A percentile compares a stretch with the other conserved stretches of the same genome.
Evolutionary conservation across 2,329 filamentous ascomycete genomes (phyloP).

Genomic region (Hypocrella siamensis): DNA sequence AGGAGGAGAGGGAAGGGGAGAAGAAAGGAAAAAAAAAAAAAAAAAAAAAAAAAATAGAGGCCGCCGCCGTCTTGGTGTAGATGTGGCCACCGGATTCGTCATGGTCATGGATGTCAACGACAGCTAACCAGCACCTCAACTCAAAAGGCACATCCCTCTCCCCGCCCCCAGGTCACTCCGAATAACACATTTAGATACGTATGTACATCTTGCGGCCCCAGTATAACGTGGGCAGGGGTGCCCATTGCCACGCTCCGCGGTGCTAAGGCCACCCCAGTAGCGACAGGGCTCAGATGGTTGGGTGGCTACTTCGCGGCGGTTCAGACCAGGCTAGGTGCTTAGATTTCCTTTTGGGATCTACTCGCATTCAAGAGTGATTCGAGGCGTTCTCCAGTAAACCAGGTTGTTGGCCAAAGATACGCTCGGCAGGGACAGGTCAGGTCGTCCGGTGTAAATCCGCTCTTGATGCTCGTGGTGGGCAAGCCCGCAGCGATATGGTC

Average conservation of each 20-base stretch:
- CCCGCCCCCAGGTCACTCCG: neutral
- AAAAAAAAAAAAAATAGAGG: slow-evolving; percentile 1
- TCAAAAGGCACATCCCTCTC: neutral
- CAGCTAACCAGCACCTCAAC: neutral
- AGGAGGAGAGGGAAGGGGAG: neutral
- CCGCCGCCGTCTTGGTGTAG: slow-evolving; percentile 1
- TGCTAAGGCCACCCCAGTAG: slow-evolving; percentile 7
- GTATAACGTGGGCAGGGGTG: slow-evolving; percentile 7
- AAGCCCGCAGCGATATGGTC: too few species aligned
- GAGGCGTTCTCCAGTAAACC: too few species aligned
- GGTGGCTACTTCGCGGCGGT: slow-evolving; percentile 5
- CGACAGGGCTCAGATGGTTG: slow-evolving; percentile 7
- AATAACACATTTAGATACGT: neutral
- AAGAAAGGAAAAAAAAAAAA: slow-evolving; percentile 1
- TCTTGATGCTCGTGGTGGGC: too few species aligned
- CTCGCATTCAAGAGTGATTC: too few species aligned
- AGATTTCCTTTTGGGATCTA: too few species aligned
- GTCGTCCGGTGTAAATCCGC: too few species aligned
- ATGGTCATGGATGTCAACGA: slow-evolving; percentile 2
- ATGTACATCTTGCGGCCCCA: too few species aligned
- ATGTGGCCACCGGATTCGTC: slow-evolving; percentile 1
- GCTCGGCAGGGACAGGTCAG: too few species aligned
- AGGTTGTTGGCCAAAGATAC: too few species aligned
- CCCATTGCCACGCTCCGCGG: slow-evolving; percentile 7
- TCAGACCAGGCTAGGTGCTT: slow-evolving; percentile 5